These are phyloP conservation scores for Lentinula raphanica DNA, from an alignment of 768 basidiomycete genomes.

Conservation along the genomic window DNA sequence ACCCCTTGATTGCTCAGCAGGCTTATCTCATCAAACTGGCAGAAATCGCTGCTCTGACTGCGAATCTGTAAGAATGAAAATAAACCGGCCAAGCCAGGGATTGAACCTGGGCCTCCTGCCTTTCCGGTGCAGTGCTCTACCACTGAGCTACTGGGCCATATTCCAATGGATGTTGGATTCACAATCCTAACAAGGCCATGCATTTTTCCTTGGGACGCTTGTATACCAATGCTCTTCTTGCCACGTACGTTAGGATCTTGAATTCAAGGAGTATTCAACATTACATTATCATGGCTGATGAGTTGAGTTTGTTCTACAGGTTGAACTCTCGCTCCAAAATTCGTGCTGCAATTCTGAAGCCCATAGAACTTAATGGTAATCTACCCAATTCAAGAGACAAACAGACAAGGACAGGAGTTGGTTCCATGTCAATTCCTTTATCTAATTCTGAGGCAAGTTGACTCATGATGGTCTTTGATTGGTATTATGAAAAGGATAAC, in stretches of 20 bases:
- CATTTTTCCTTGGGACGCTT: constrained; percentile 21
- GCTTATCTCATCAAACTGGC: too few relatives aligned
- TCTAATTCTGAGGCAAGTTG: not conserved
- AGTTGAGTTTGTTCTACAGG: not conserved
- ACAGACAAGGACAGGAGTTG: not conserved
- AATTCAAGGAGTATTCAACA: not conserved
- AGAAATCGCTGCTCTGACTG: too few relatives aligned
- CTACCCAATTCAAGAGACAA: not conserved
- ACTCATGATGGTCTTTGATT: too few relatives aligned
- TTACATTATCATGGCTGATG: not conserved
- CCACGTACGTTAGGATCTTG: constrained; percentile 18
- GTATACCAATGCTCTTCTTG: constrained; percentile 21
- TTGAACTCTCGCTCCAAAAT: not conserved
- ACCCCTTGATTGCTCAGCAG: too few relatives aligned
- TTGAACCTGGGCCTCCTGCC: too few relatives aligned
- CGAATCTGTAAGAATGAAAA: too few relatives aligned
- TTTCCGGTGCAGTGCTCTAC: too few relatives aligned
- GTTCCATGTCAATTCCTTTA: not conserved
- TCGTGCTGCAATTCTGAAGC: not conserved
- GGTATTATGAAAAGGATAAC: too few relatives aligned
- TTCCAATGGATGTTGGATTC: too few relatives aligned
- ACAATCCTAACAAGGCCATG: too few relatives aligned
- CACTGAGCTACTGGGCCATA: too few relatives aligned
- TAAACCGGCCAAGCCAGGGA: too few relatives aligned
- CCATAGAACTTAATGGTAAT: not conserved